A percentile compares a stretch with the other conserved stretches of the same genome.
These are phyloP conservation scores for Lactarius indigo DNA, from an alignment of 768 basidiomycete genomes.

Conservation along the genomic window DNA sequence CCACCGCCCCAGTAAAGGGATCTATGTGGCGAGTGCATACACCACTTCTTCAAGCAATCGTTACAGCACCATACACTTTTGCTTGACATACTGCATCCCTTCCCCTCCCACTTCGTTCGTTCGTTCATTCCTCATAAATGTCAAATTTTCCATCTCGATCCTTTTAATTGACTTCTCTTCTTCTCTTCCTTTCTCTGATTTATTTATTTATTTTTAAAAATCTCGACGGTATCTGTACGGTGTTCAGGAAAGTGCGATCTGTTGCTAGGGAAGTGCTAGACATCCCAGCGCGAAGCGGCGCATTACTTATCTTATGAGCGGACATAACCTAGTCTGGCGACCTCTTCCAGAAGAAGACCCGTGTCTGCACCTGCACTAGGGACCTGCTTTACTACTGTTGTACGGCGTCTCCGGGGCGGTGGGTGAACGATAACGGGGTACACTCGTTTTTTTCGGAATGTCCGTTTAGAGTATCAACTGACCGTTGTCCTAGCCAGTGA, in stretches of 20 bases:
- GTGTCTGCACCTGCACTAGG: background rate
- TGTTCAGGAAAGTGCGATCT: too few relatives aligned
- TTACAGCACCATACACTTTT: background rate
- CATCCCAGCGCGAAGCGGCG: background rate
- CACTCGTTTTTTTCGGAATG: background rate
- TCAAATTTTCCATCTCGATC: background rate
- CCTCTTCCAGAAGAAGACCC: background rate
- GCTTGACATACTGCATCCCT: background rate
- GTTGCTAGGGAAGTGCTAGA: background rate
- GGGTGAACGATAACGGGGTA: background rate
- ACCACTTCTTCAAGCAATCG: background rate
- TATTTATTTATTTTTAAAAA: background rate
- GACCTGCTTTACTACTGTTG: background rate
- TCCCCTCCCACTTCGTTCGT: background rate
- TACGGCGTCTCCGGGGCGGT: background rate
- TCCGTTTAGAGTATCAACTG: background rate
- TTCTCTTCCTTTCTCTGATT: background rate
- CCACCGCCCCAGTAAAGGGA: background rate
- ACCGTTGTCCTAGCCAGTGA: background rate
- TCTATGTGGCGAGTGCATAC: background rate
- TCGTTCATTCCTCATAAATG: background rate
- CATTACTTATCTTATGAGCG: slow-evolving; percentile 1
- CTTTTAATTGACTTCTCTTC: background rate
- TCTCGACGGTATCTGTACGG: background rate
- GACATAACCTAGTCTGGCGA: slow-evolving; percentile 4